These are phyloP conservation scores for Huntiella abstrusa DNA, from an alignment of 2,329 filamentous ascomycete species.

Conservation along the genomic window DNA sequence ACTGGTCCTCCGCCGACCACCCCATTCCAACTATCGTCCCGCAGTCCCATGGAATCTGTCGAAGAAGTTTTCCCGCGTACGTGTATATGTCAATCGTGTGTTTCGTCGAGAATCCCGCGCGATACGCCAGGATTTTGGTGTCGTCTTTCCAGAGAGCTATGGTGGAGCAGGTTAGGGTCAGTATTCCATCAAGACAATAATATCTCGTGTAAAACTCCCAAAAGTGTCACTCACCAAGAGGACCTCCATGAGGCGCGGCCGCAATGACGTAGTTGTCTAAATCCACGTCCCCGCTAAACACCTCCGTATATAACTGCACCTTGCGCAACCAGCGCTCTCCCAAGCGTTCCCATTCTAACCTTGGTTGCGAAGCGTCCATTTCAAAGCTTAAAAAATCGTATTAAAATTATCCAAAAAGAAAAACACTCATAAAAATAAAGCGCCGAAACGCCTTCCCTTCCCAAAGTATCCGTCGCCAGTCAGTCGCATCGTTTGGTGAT, in stretches of 20 bases:
- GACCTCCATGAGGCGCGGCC: constrained; percentile 83
- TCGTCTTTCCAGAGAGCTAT: constrained; percentile 79
- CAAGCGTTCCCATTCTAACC: constrained; percentile 84
- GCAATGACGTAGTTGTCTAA: constrained; percentile 85
- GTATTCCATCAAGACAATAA: neutral
- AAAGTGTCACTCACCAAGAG: constrained; percentile 48
- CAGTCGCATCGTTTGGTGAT: no score
- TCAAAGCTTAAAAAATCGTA: neutral
- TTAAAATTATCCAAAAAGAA: neutral
- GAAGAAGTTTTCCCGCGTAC: constrained; percentile 73
- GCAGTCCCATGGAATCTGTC: constrained; percentile 77
- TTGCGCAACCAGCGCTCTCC: constrained; percentile 93
- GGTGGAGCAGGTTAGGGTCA: neutral
- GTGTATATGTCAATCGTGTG: constrained; percentile 88
- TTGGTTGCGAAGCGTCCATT: constrained; percentile 46
- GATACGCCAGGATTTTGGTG: constrained; percentile 61
- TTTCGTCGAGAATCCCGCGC: constrained; percentile 51
- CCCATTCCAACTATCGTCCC: constrained; percentile 74
- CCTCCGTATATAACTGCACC: constrained; percentile 74
- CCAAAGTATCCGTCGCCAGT: no score
- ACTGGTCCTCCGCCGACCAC: constrained; percentile 89
- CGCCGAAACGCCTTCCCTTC: no score
- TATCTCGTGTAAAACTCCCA: no score
- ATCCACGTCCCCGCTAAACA: constrained; percentile 87
- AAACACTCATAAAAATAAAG: no score